Base-by-base conservation (phyloP, 768 basidiomycete genomes). In the Mrakia hoshinonis region DNA sequence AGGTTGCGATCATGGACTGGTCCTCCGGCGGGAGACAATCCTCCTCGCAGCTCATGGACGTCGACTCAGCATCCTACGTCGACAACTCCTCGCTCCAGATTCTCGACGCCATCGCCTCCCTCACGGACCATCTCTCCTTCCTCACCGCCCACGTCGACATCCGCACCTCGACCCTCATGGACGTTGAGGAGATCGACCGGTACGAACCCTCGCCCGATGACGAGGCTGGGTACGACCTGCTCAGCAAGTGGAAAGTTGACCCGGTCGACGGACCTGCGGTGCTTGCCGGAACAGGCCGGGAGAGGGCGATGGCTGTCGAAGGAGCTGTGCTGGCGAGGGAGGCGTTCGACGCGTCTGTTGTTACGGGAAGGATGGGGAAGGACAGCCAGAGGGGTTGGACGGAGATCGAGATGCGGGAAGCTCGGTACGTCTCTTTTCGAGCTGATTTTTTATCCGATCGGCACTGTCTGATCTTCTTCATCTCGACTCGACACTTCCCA, bases 101-200 rank as follows among this genome's bases (percentile, higher is more conserved):
- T 34, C 51, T 29, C 55, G n/a, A 67, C 20, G 18, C 49, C 34
- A 66, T 67, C 38, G 34, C 36, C 2, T 12, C 60, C 36, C 69
- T 69, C 58, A 51, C 77, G 7, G 77, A 78, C 18, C 51, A 31
- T 7, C 1, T 83, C 73, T 89, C 88, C 58, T 86, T 82, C 75
- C 79, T 81, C 72, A 85, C 89, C 76, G 83, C 84, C 38, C 79
- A 82, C 75, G 78, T 87, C 58, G 79, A 81, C 61, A 80, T 81
- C 73, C 73, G 78, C 68, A 39, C 75, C 9, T 73, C 76, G 74
- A 80, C 81, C 68, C 78, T 74, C 54, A 75, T 79, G 66, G 82
- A 84, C 78, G 76, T 78, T 52, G 63, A 69, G 74, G 73, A 78
- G 31, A 73, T 77, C 78, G 61, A 80, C 79, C 73, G 80, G 75